Base-by-base conservation (phyloP, 2,329 filamentous ascomycete species). In the Sporothrix brasiliensis region DNA sequence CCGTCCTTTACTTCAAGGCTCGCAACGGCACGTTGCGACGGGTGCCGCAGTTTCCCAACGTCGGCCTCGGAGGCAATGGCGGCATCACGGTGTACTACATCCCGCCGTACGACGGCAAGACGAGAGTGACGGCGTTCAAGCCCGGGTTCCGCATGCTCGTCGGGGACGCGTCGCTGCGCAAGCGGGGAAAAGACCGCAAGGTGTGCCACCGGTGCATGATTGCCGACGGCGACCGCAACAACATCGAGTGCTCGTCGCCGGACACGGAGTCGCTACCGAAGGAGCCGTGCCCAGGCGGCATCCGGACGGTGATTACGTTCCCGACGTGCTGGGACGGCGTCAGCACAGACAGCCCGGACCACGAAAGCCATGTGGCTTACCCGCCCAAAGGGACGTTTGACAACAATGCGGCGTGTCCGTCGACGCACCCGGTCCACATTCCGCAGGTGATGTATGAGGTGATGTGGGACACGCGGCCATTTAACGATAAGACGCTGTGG, bases 221-320 rank as follows among this genome's bases (percentile, higher is more conserved):
- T 2, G 39, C 39, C 24, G n/a, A 56, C 27, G 67, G 67, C n/a
- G 67, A 69, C 56, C 71, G 73, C 63, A 72, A 75, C 69, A 73
- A 69, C 21, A 68, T 71, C 39, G 68, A 74, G 76, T 70, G 77
- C 75, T 69, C 80, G 78, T 3, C 76, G 79, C 47, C 76, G 75
- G 80, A 81, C 73, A 80, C 78, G 0, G 74, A 77, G 61, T 74
- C 77, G 53, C 78, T 83, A 73, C 81, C 81, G 0, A 77, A 75
- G 70, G 73, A 72, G 34, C 76, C 75, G 5, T 82, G 81, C 68
- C 75, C 76, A 9, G 79, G 79, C 11, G 81, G 81, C 27, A 82
- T 81, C 70, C 80, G 81, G 76, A 79, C 80, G 2, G 79, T 80
- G n/a, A 76, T 82, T 58, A 79, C 81, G 56, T 83, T 83, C 74